Evolutionary conservation across 352 stramenopile species (phyloP).

Genomic region (Peronosclerospora sorghi): DNA sequence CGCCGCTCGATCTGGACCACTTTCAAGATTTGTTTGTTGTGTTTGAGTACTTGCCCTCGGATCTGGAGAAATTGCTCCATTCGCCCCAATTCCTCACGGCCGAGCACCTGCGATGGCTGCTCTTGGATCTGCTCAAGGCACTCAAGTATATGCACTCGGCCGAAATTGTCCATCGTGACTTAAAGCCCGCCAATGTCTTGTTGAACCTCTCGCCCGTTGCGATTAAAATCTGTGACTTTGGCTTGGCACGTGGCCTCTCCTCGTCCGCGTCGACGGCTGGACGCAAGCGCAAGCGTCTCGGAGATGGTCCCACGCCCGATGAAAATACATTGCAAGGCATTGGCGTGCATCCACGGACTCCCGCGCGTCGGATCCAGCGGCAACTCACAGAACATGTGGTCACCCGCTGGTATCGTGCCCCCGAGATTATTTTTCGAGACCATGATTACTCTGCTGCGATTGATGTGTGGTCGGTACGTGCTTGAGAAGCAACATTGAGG

Average conservation of each 20-base stretch:
- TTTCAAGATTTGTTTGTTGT: constrained; percentile 83
- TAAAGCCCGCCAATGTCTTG: constrained; percentile 84
- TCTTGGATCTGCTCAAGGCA: constrained; percentile 77
- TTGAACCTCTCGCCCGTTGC: constrained; percentile 78
- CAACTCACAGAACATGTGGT: constrained; percentile 93
- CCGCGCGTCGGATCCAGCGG: constrained; percentile 70
- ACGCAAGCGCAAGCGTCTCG: constrained; percentile 42
- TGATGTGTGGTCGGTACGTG: constrained; percentile 82
- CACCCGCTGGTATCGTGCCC: constrained; percentile 91
- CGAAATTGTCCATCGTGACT: constrained; percentile 81
- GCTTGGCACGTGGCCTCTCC: constrained; percentile 59
- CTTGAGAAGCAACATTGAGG: too few species aligned
- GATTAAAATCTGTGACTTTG: constrained; percentile 84
- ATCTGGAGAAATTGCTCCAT: constrained; percentile 78
- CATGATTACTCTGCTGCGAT: constrained; percentile 83
- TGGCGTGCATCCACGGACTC: constrained; percentile 61
- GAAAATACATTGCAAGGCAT: constrained; percentile 50
- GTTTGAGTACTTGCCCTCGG: constrained; percentile 77
- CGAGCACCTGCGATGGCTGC: constrained; percentile 75
- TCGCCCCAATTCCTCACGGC: constrained; percentile 78
- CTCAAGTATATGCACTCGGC: constrained; percentile 87
- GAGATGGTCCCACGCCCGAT: constrained; percentile 35
- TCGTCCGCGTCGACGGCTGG: constrained; percentile 53
- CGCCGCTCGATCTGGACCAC: constrained; percentile 49
- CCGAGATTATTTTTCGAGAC: constrained; percentile 90